phyloP scores from a whole-genome alignment of 2,329 filamentous ascomycete genomes.

The Pseudogymnoascus sp. region DNA sequence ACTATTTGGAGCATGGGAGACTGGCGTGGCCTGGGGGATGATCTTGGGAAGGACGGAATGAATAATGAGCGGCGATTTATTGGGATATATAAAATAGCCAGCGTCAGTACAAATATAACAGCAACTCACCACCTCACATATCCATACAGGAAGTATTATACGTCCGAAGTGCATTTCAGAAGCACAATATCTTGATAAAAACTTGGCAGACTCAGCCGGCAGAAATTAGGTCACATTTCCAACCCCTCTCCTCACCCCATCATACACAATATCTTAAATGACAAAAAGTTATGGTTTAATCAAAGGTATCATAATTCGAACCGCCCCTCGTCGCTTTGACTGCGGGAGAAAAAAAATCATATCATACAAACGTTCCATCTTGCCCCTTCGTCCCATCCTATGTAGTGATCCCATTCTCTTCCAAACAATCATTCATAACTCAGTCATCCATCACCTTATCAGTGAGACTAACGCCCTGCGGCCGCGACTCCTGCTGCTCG shows the following conservation, averaged over 20 bases:
- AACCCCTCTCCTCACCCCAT: too few species aligned
- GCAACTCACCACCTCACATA: neutral
- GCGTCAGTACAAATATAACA: neutral
- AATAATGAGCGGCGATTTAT: neutral
- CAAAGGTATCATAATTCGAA: constrained; percentile 9
- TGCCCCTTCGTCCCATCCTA: neutral
- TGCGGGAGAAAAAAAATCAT: neutral
- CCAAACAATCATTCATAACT: constrained; percentile 13
- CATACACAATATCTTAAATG: neutral
- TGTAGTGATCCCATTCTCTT: neutral
- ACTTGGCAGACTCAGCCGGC: neutral
- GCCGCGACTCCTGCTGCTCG: constrained; percentile 32
- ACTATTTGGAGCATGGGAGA: neutral
- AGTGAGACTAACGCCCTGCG: constrained; percentile 55
- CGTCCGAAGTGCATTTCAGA: neutral
- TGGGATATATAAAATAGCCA: neutral
- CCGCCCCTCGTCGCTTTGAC: neutral
- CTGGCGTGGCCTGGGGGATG: neutral
- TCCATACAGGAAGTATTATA: neutral
- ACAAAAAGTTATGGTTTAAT: neutral
- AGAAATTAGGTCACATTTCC: neutral
- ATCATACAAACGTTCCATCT: constrained; percentile 8
- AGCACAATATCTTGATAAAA: neutral
- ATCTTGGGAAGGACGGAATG: neutral
- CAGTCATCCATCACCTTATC: constrained; percentile 74